Evolutionary conservation across 768 basidiomycete genomes (phyloP).

Genomic region (Butyriboletus loyo): DNA sequence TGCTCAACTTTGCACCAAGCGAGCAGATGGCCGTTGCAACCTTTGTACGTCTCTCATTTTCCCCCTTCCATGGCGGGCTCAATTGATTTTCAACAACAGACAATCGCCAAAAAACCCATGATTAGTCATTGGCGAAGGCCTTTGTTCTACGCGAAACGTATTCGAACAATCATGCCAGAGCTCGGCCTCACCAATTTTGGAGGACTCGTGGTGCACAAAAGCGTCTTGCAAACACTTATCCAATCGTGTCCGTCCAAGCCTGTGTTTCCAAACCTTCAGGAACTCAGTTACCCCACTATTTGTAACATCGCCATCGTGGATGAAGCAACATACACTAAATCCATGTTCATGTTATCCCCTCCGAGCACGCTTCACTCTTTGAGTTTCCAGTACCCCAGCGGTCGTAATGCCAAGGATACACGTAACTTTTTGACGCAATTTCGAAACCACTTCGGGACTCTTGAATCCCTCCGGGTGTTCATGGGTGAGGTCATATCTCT

Average conservation of each 20-base stretch:
- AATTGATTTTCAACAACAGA: conserved; percentile 1
- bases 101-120: conserved; percentile 10
- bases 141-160: conserved; percentile 18
- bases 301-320: conserved; percentile 20
- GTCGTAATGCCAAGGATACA: conserved; percentile 14
- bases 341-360: conserved; percentile 9
- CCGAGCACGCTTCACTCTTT: conserved; percentile 3
- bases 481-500: conserved; percentile 9
- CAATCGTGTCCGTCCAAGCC: conserved; percentile 21
- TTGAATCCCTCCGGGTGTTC: conserved; percentile 16
- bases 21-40: conserved; percentile 15
- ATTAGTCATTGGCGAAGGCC: conserved; percentile 19
- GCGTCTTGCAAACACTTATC: conserved; percentile 15
- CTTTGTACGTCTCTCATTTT: conserved; percentile 7
- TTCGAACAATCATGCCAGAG: conserved; percentile 14
- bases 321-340: conserved; percentile 9
- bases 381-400: conserved; percentile 15
- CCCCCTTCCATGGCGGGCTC: too few species aligned
- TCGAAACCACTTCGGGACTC: conserved; percentile 7
- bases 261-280: conserved; percentile 23
- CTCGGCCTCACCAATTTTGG: not conserved
- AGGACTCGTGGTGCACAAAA: conserved; percentile 14
- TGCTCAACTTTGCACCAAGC: conserved; percentile 14
- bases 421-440: conserved; percentile 11
- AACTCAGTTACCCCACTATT: conserved; percentile 12